Evolutionary conservation across 768 basidiomycete species (phyloP), one percentile per base, ranked within the genome.

Genomic region (Pulveroboletus ravenelii): DNA sequence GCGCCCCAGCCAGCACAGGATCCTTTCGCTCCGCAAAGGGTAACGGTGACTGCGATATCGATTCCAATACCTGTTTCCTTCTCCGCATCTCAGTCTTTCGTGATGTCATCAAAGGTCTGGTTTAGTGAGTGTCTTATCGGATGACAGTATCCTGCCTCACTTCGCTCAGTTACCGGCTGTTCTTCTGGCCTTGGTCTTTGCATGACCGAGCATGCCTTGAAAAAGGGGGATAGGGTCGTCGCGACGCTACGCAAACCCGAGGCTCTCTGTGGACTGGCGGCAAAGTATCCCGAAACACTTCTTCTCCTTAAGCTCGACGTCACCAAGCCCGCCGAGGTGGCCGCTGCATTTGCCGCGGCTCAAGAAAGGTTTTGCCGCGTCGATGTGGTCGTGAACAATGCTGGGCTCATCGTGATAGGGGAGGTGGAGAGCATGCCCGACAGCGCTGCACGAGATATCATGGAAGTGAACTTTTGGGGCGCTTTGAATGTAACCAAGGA

Each of bases 381-480:
- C 6, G 30, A 31, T 7, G 30, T 31, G 30, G 30, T 31, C 30
- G 30, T 31, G 30, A 31, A 31, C 30, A 31, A 31, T 31, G 30
- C 30, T 12, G 37, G 65, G 32, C 14, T 49, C 40, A 44, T 39
- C 15, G n/a, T 60, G 6, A 25, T 69, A 6, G 63, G 63, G 20
- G 74, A 74, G 56, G 60, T 70, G 12, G 74, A 76, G 50, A 66
- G 54, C 7, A 67, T 63, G 0, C 47, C 65, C 0, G 71, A 72
- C 6, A 61, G 63, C 14, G 62, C 47, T 25, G 74, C 74, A 0
- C 65, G 71, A 13, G 36, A 46, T 7, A 46, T 70, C 15, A 70
- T 78, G 34, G 76, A 77, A 46, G 68, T 75, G 10, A 62, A 70
- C 38, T 78, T 77, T 48, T 76, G 76, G 73, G 76, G 72, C 0